Base-by-base conservation (phyloP, 305 asterid genomes). In the Solanum hybrid region DNA sequence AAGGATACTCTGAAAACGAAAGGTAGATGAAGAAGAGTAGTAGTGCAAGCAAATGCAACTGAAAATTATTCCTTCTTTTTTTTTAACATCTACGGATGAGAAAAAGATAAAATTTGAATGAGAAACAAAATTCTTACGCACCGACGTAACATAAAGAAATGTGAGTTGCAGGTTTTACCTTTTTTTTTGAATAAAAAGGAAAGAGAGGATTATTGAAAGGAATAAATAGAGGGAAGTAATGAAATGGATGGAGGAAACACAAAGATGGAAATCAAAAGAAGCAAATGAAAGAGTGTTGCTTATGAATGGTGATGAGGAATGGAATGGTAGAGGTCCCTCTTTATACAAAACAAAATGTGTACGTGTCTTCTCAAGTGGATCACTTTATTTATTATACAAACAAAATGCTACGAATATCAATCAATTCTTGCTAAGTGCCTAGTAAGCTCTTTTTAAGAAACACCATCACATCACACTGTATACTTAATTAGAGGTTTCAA, bases 271-370 rank as follows among this genome's bases (percentile, higher is more conserved):
- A 45, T 45, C 64, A 14, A 45, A 45, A 45, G 64, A 45, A 45
- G 64, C 3, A 14, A 45, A 60, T 60, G 71, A 60, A 60, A 19
- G 26, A 56, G 69, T 88, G 88, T 45, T 34, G 87, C 40, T 73
- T 75, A 37, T 88, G 92, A 82, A 88, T 93, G 93, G 91, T 94
- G 72, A 60, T 60, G 95, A 87, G 89, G 9, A 92, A 87, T 88
- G 11, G 90, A 81, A 82, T 56, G 60, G 17, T 75, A 24, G 89
- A 90, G 51, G 85, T 45, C 85, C 89, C 66, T 38, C 86, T 89
- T 19, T 93, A 92, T 92, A 95, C 88, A 89, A 35, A 77, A 75
- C 87, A 88, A 38, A 79, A 22, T 37, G 86, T 29, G 24, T 82
- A 82, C 37, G 17, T 42, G 26, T 40, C 66, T 10, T 13, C 79